Percentiles rank a stretch among this genome's conserved stretches.
These are phyloP conservation scores for Eragrostis tef DNA, from an alignment of 202 grass and related monocot species.

Conservation along the genomic window DNA sequence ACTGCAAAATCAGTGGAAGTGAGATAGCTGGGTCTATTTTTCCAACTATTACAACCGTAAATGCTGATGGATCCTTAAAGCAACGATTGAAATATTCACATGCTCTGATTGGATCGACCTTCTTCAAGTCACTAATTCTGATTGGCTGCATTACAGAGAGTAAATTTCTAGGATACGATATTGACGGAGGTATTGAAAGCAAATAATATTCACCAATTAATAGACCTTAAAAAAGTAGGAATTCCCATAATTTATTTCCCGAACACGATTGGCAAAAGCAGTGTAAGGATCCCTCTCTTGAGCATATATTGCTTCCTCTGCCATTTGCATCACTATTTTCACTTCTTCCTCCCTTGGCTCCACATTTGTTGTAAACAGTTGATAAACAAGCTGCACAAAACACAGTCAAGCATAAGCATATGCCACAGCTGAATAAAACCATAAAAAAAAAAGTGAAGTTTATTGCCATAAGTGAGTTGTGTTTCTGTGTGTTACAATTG, in stretches of 20 bases:
- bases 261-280: constrained; percentile 90
- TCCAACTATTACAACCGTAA: constrained; percentile 93
- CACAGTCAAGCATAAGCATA: constrained; percentile 35
- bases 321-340: constrained; percentile 99
- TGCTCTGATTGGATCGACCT: constrained; percentile 87
- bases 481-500: constrained; percentile 1
- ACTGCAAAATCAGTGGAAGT: constrained; percentile 84
- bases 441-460: neutral
- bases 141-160: constrained; percentile 73
- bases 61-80: constrained; percentile 89
- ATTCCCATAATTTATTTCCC: constrained; percentile 98
- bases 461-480: neutral
- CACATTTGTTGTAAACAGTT: constrained; percentile 93
- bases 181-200: constrained; percentile 21
- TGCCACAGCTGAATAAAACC: constrained; percentile 12
- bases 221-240: constrained; percentile 95
- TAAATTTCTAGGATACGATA: constrained; percentile 49
- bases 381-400: constrained; percentile 77
- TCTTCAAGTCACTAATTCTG: constrained; percentile 93
- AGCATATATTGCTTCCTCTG: constrained; percentile 98
- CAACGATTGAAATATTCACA: constrained; percentile 96
- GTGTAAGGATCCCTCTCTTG: constrained; percentile 99
- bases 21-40: constrained; percentile 82
- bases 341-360: constrained; percentile 97
- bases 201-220: constrained; percentile 20